Percentiles rank a stretch among this genome's conserved stretches.
Conservation (phyloP, 371 early-diverging fungal genomes). For the Saksenaea vasiformis region DNA sequence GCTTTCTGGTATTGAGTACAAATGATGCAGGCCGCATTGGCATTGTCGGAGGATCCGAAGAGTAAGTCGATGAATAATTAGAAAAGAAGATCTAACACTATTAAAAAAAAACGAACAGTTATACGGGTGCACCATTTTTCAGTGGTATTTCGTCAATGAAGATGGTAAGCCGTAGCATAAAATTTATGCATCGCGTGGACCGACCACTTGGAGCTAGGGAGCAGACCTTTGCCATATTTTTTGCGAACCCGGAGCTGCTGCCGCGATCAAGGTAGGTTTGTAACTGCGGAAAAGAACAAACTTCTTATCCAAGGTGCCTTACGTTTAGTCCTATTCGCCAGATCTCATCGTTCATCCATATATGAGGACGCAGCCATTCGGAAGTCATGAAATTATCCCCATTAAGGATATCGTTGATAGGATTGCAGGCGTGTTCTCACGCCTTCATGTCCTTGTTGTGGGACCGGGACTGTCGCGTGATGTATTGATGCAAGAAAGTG, state of each 20-base stretch:
- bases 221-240: slow-evolving; percentile 91
- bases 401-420: slow-evolving; percentile 45
- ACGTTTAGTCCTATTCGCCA: slow-evolving; percentile 53
- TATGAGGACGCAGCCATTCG: slow-evolving; percentile 38
- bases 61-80: slow-evolving; percentile 41
- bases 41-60: slow-evolving; percentile 78
- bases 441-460: slow-evolving; percentile 86
- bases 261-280: slow-evolving; percentile 69
- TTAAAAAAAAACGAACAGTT: slow-evolving; percentile 44
- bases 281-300: background rate
- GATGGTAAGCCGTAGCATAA: slow-evolving; percentile 52
- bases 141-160: slow-evolving; percentile 79
- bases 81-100: background rate
- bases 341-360: slow-evolving; percentile 72
- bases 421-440: slow-evolving; percentile 55
- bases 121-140: slow-evolving; percentile 96
- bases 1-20: background rate
- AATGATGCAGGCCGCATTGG: slow-evolving; percentile 60
- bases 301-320: background rate
- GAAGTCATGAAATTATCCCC: slow-evolving; percentile 10
- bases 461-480: slow-evolving; percentile 94
- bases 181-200: background rate
- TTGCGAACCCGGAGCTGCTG: slow-evolving; percentile 81
- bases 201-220: slow-evolving; percentile 60
- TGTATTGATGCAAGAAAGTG: slow-evolving; percentile 60